Conservation (phyloP, 768 basidiomycete species). For the Tulasnella sp. region DNA sequence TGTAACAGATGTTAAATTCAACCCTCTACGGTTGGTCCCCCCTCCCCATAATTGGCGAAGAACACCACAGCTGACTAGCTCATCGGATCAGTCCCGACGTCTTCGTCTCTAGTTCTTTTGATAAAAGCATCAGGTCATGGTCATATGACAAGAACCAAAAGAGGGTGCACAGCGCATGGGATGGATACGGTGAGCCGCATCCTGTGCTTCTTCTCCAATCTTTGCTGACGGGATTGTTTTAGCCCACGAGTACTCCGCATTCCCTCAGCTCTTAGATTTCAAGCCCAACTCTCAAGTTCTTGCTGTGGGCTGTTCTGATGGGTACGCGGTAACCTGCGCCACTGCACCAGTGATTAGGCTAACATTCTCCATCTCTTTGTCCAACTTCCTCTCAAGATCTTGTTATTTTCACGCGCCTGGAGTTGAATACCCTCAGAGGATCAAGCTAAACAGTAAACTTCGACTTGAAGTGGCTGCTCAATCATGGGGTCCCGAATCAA, state of each 20-base stretch:
- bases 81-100: not conserved
- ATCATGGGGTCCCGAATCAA: conserved; percentile 10
- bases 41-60: not conserved
- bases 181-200: not conserved
- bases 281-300: conserved; percentile 20
- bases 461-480: not conserved
- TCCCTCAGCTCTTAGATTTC: conserved; percentile 19
- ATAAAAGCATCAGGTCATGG: conserved; percentile 13
- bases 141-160: not conserved
- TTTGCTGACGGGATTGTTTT: not conserved
- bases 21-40: conserved; percentile 11
- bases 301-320: conserved; percentile 16
- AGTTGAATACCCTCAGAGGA: not conserved
- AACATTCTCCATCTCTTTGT: not conserved
- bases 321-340: not conserved
- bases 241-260: not conserved
- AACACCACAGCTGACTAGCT: not conserved
- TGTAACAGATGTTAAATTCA: conserved; percentile 22
- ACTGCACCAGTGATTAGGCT: not conserved
- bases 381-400: not conserved
- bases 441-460: not conserved
- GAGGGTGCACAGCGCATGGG: not conserved
- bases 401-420: conserved; percentile 15
- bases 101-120: conserved; percentile 7
- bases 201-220: not conserved